Base-by-base conservation (phyloP, 225 moss, liverwort and hornwort species). In the Antitrichia curtipendula region DNA sequence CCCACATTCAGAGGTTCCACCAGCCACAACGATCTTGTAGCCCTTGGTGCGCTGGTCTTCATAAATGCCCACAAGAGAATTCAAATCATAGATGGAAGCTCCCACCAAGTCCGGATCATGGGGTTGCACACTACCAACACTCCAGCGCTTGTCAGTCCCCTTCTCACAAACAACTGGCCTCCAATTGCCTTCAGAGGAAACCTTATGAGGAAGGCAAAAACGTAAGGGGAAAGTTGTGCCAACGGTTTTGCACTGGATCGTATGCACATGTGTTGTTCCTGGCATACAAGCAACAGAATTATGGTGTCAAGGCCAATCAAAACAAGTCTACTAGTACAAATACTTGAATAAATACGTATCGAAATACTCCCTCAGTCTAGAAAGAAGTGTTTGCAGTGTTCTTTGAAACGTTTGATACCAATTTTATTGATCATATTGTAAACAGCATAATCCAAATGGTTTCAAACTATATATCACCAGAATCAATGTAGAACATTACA, bases 21-120 rank as follows among this genome's bases (percentile, higher is more conserved):
- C 94, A 31, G 92, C 92, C 31, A 94, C 94, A 43, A 94, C 89
- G 25, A 94, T 92, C 89, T 94, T 94, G 88, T 91, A 94, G 82
- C 92, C 88, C 49, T 84, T 57, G 66, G 88, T 90, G 84, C 56
- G 29, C 52, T 85, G 70, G 76, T 94, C 94, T 75, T 94, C 91
- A 21, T 91, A 91, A 53, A 92, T 86, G 45, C 94, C 94, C 65
- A 94, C 94, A 22, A 94, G 87, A 32, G 91, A 91, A 61, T 94
- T 94, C 81, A 91, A 60, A 91, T 92, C 94, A 94, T 94, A 14
- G 82, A 86, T 40, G 94, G 94, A 23, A 94, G 92, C 87, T 92
- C 92, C 38, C 94, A 89, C 94, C 94, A 94, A 12, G 91, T 88
- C 88, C 91, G 66, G 43, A 92, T 94, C 90, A 94, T 91, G 64